Percentiles rank a stretch among this genome's conserved stretches.
Evolutionary conservation across 768 basidiomycete genomes (phyloP).

Genomic region (Boletales sp.): DNA sequence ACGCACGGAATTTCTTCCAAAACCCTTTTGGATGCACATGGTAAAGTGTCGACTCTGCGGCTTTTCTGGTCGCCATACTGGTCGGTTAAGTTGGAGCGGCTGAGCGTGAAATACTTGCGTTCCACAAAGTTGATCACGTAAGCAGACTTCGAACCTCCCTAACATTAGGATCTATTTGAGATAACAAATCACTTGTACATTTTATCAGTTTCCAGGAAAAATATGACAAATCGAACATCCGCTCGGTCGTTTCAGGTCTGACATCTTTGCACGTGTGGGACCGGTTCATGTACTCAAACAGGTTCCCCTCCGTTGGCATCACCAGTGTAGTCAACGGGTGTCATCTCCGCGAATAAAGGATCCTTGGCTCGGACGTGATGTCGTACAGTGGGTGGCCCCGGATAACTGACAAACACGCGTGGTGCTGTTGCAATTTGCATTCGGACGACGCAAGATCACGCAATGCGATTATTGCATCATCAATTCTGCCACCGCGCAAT

Average conservation of each 20-base stretch:
- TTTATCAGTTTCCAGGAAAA: not conserved
- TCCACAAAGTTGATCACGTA: no score
- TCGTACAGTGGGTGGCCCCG: not conserved
- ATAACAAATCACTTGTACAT: not conserved
- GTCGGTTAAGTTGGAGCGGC: no score
- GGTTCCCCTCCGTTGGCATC: not conserved
- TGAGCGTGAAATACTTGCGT: no score
- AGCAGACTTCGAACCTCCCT: no score
- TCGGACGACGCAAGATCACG: conserved; percentile 31
- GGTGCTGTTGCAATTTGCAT: not conserved
- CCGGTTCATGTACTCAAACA: not conserved
- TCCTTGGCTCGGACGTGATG: not conserved
- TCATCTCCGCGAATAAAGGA: no score
- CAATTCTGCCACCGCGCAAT: conserved; percentile 1
- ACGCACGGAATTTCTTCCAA: conserved; percentile 94
- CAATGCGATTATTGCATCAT: conserved; percentile 23
- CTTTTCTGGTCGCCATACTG: conserved; percentile 69
- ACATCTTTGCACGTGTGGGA: conserved; percentile 1
- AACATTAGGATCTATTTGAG: not conserved
- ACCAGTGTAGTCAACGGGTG: not conserved
- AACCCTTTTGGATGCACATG: conserved; percentile 87
- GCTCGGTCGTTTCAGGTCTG: not conserved
- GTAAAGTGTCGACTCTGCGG: conserved; percentile 85
- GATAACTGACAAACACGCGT: not conserved
- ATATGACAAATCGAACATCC: not conserved